Evolutionary conservation across 2,329 filamentous ascomycete genomes (phyloP), one percentile per base, ranked within the genome.

Genomic region (Cytospora piceae): DNA sequence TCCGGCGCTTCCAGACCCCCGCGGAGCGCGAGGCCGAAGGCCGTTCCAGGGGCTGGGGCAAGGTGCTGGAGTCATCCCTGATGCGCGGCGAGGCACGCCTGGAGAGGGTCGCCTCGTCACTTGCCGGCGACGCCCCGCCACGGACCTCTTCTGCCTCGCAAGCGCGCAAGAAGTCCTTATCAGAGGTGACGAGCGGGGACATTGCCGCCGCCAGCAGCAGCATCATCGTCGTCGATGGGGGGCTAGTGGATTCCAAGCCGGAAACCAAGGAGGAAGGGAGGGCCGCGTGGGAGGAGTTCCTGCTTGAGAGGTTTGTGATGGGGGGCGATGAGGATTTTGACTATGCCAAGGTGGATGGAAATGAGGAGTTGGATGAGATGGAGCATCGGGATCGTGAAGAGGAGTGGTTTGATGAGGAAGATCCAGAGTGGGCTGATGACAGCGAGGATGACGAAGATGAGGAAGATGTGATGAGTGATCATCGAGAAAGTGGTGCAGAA

Each of bases 261-360:
- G 51, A 80, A 72, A 87, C 75, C 37, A 89, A 87, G 72, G 87
- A 89, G 61, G 89, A 93, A 56, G 93, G 89, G 0, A 79, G 81
- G 59, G 81, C 83, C 67, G 83, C 87, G 66, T 97, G 93, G 93
- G 79, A 80, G 42, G 86, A 86, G 65, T 91, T 90, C 71, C 87
- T 96, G 79, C 84, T 86, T 39, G 81, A 89, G 71, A 83, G 93
- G 42, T 97, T 97, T 72, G 76, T 97, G 34, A 79, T 83, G 24
- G 93, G 93, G 0, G 83, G 83, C 7, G 93, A 96, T 72, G 81
- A 83, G 1, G 92, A 96, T 57, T 94, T 96, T 71, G 89, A 94
- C 68, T 97, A 96, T 73, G 75, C 72, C 1, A 72, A 69, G 3
- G 89, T 96, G 6, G 93, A 97, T 73, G 79, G 80, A 42, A 88